These are phyloP conservation scores for Eragrostis nindensis DNA, from an alignment of 176 grass and related monocot genomes.

Conservation along the genomic window DNA sequence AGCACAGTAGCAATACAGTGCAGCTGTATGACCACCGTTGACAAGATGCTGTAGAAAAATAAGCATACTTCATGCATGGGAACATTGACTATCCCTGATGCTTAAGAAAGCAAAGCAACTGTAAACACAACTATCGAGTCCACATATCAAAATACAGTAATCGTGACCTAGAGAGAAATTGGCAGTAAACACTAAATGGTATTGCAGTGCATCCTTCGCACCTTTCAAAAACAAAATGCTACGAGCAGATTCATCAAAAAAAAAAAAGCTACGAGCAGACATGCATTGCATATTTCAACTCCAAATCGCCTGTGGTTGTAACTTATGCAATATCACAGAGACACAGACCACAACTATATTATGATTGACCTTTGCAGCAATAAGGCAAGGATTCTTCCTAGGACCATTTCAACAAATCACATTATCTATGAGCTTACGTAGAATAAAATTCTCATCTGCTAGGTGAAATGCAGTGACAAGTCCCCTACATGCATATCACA, in stretches of 20 bases:
- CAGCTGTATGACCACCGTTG: background rate
- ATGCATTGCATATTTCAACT: background rate
- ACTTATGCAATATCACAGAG: slow-evolving; percentile 12
- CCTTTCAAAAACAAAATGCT: slow-evolving; percentile 12
- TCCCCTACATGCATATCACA: slow-evolving; percentile 26
- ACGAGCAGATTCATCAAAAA: too few species aligned
- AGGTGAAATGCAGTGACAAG: background rate
- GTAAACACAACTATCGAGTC: slow-evolving; percentile 3
- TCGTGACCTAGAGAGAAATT: background rate
- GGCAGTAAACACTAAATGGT: slow-evolving; percentile 16
- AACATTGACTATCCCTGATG: slow-evolving; percentile 5
- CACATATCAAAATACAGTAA: slow-evolving; percentile 6
- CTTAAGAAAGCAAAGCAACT: background rate
- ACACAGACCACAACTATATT: background rate
- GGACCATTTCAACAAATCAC: too few species aligned
- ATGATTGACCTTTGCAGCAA: slow-evolving; percentile 2
- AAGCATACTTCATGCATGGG: background rate
- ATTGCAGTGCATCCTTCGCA: slow-evolving; percentile 1
- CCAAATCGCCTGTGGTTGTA: background rate
- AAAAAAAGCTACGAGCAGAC: too few species aligned
- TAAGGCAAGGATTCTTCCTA: background rate
- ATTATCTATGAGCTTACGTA: too few species aligned
- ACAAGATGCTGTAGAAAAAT: background rate
- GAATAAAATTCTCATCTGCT: background rate
- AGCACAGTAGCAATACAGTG: background rate